Base-by-base conservation (phyloP, 768 basidiomycete species). In the Collybia nuda region DNA sequence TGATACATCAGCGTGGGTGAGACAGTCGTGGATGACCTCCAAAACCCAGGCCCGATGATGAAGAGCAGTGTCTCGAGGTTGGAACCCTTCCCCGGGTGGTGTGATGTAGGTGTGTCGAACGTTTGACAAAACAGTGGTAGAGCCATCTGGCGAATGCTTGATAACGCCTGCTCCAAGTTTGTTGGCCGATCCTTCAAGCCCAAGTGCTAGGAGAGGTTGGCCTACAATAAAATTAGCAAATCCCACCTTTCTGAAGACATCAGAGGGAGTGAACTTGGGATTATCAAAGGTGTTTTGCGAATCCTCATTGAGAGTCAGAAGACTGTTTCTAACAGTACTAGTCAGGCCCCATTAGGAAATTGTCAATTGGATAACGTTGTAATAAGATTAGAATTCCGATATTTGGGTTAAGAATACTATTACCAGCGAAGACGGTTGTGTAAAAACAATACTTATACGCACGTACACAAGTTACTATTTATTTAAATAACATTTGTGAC, bases 51-150 rank as follows among this genome's bases (percentile, higher is more conserved):
- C 82, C 40, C 95, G 85, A 72, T 99, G 97, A 62, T 98, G 97
- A 49, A 88, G 76, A 2, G 97, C 97, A 12, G 97, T 99, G 63
- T 98, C 95, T 47, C 90, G 78, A 9, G 97, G 97, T 44, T 96
- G 84, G 64, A 99, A 99, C 0, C 97, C 97, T 72, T 98, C 93
- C 2, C 97, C 97, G 2, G 96, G 93, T 5, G 97, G 97, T 2
- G 97, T 98, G 58, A 98, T 90, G 66, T 98, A 98, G n/a, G 97
- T 99, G 61, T 98, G 97, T 56, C 97, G 82, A 55, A 98, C 77
- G 61, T 99, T 99, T 19, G 93, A 90, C 5, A 98, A 78, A 12
- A 98, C 91, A 19, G 75, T 72, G 1, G 86, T 81, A 26, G 84
- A 80, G 19, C 87, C 86, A 65, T 92, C 79, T 19, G 81, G 75